Evolutionary conservation across 2,329 filamentous ascomycete species (phyloP), one percentile per base, ranked within the genome.

Genomic region (Hymenoscyphus infarciens): DNA sequence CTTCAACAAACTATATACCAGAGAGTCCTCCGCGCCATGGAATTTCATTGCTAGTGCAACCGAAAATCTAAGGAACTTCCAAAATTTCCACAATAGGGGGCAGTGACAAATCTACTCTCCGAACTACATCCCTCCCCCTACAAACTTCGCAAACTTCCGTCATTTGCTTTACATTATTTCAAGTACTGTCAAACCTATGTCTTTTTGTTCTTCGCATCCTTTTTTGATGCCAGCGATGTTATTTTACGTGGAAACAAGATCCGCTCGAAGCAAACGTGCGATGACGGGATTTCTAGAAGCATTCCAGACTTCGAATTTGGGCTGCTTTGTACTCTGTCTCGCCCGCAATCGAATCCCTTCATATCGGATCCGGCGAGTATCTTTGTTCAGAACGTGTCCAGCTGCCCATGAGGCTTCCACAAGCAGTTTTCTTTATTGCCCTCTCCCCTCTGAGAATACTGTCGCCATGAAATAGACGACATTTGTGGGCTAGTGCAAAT

Each of bases 241-340:
- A 38, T 52, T 52, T 13, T 22, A 25, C 19, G 10, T 52, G n/a
- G 45, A 52, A 52, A 52, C n/a, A 13, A 52, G 45, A 52, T 38
- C 45, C 5, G 19, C 45, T 25, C 19, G 19, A 52, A 52, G 45
- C n/a, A 52, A 52, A 22, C 45, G 3, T 52, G 19, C 19, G 1
- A 13, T 25, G n/a, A 22, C 19, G 45, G 19, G 19, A 5, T 52
- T 52, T 52, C 19, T 25, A 19, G 19, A 52, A 52, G 45, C 45
- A 52, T 52, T 52, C 45, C 45, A 52, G 45, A 7, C 8, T 10
- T 22, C 4, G 19, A 25, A 22, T 52, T 25, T 15, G 19, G 45
- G 19, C 10, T 52, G 45, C 45, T 52, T 52, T 52, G 45, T 52
- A 22, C 45, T 49, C 42, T 52, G 45, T 52, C 45, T 52, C 45